Base-by-base conservation (phyloP, 2,329 filamentous ascomycete genomes). In the Hirsutella rhossiliensis region DNA sequence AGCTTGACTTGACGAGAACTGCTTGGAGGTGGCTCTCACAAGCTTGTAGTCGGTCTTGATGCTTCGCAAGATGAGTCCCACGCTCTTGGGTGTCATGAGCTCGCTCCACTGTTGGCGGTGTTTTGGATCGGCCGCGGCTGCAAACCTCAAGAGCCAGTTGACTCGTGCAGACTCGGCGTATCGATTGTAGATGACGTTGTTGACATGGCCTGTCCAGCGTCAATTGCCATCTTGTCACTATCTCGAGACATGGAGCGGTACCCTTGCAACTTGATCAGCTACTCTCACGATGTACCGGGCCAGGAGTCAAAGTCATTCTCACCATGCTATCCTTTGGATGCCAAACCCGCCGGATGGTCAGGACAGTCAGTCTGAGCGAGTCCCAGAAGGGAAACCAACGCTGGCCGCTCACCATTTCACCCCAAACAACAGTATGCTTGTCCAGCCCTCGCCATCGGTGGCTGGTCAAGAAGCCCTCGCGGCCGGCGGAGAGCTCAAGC, bases 21-120 rank as follows among this genome's bases (percentile, higher is more conserved):
- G 11, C 7, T 11, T 9, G 17, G 4, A 29, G 5, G 3, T 7
- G 39, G 8, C 19, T 71, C 82, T 50, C 59, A 92, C 87, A 65
- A 94, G 88, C 66, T 95, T 95, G 63, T 84, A 95, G 52, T 94
- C 82, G 0, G 84, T 81, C 53, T 75, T 83, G 52, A 95, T 87
- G 52, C 80, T 87, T 54, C 79, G 76, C 56, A 95, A 63, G 47
- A 95, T 92, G 45, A 95, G 60, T 0, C 89, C 88, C 17, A 80
- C 68, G 1, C 75, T 73, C 20, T 66, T 72, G 0, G 82, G 78
- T 13, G 74, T 80, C 66, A 84, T 76, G 36, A 94, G 66, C 40
- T 82, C 73, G 13, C 65, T 62, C 87, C 88, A 95, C 48, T 76
- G 67, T 37, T 68, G 60, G 45, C 69, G 68, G 50, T 89, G 72